Conservation (phyloP, 2,329 filamentous ascomycete species). For the Calonectria pseudoreteaudii region DNA sequence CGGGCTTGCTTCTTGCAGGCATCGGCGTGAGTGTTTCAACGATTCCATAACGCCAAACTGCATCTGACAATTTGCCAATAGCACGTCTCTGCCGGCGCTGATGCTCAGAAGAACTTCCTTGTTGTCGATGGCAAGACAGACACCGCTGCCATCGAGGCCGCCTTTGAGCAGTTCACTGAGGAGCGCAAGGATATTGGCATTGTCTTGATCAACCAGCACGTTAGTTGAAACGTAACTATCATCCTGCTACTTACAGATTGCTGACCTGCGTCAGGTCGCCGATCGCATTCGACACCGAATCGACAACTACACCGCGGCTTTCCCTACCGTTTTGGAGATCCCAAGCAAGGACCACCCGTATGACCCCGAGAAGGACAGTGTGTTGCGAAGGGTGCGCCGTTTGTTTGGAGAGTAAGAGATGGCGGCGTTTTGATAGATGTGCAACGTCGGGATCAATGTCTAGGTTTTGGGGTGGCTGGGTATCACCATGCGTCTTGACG, state of each 20-base stretch:
- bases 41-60: neutral
- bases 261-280: constrained; percentile 73
- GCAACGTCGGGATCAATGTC: neutral
- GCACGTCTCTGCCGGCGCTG: constrained; percentile 91
- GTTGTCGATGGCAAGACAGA: constrained; percentile 97
- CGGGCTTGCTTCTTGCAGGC: constrained; percentile 92
- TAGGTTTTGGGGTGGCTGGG: neutral
- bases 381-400: constrained; percentile 84
- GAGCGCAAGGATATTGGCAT: constrained; percentile 97
- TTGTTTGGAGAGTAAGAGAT: constrained; percentile 73
- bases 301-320: constrained; percentile 92
- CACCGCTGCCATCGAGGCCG: constrained; percentile 84
- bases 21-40: constrained; percentile 77
- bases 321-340: constrained; percentile 96
- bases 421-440: constrained; percentile 4
- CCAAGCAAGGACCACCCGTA: constrained; percentile 99
- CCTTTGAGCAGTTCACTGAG: constrained; percentile 89
- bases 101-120: constrained; percentile 96
- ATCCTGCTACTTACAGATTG: constrained; percentile 20
- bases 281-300: constrained; percentile 92
- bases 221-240: constrained; percentile 56
- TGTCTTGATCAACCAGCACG: constrained; percentile 97
- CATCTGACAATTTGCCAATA: constrained; percentile 50
- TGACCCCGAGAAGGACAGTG: constrained; percentile 98
- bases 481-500: neutral